phyloP scores from a whole-genome alignment of 176 grass and related monocot species.

The Aegilops tauschii region DNA sequence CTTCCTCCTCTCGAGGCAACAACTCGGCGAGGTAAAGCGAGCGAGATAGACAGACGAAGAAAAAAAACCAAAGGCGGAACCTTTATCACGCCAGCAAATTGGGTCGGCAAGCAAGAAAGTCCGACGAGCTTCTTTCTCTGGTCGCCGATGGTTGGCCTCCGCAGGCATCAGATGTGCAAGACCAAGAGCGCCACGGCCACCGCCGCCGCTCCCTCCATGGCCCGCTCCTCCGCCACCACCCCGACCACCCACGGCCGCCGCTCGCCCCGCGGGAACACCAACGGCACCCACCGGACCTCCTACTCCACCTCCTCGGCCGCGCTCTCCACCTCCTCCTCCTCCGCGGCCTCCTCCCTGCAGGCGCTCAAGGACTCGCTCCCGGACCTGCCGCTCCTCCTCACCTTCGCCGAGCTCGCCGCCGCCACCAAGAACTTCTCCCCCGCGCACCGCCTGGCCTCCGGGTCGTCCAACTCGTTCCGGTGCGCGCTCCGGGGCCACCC shows the following conservation, averaged over 20 bases:
- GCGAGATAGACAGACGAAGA: neutral
- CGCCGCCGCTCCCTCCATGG: neutral
- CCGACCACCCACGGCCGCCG: neutral
- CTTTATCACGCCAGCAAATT: neutral
- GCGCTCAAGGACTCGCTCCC: conserved; percentile 63
- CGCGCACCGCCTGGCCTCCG: conserved; percentile 40
- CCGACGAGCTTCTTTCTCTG: neutral
- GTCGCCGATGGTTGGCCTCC: neutral
- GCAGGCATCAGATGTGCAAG: conserved; percentile 61
- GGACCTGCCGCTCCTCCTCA: conserved; percentile 51
- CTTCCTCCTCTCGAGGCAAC: neutral
- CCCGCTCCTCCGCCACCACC: conserved; percentile 1
- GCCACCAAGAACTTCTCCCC: conserved; percentile 71
- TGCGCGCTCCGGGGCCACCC: conserved; percentile 65
- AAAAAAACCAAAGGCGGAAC: neutral
- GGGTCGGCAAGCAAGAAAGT: neutral
- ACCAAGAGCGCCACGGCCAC: conserved; percentile 54
- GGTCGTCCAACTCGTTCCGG: conserved; percentile 49
- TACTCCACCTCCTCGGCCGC: conserved; percentile 22
- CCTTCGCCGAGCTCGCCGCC: conserved; percentile 56
- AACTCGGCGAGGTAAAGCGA: neutral
- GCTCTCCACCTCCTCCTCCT: conserved; percentile 40
- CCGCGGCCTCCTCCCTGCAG: conserved; percentile 44
- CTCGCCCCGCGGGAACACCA: neutral
- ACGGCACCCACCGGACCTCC: conserved; percentile 9